Evolutionary conservation across 2,329 filamentous ascomycete genomes (phyloP).

Genomic region (Fusarium sp.): DNA sequence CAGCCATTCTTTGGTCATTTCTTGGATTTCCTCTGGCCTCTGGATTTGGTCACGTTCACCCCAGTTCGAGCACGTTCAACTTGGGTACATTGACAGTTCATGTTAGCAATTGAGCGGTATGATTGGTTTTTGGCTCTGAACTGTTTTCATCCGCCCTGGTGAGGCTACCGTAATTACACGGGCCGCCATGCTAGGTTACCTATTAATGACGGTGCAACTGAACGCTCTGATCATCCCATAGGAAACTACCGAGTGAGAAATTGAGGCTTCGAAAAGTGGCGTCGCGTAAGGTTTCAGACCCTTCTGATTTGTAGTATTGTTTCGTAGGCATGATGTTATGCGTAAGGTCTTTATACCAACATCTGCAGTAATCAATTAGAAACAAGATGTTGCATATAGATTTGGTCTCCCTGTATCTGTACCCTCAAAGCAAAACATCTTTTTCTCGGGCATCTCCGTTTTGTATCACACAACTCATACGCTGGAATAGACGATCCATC

Average conservation of each 20-base stretch:
- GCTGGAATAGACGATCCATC: constrained; percentile 20
- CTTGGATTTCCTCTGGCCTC: constrained; percentile 3
- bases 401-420: not conserved
- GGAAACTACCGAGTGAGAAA: not conserved
- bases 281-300: constrained; percentile 37
- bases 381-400: not conserved
- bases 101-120: constrained; percentile 38
- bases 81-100: constrained; percentile 13
- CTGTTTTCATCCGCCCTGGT: constrained; percentile 6
- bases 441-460: constrained; percentile 18
- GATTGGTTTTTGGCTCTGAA: constrained; percentile 36
- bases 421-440: not conserved
- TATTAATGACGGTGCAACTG: constrained; percentile 17
- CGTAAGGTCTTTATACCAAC: not conserved
- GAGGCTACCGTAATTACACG: not conserved
- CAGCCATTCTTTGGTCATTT: constrained; percentile 36
- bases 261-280: constrained; percentile 7
- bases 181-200: constrained; percentile 6
- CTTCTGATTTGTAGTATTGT: constrained; percentile 4
- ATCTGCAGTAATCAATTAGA: not conserved
- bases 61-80: constrained; percentile 5
- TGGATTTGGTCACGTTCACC: constrained; percentile 26
- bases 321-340: constrained; percentile 9
- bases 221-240: too few relatives aligned
- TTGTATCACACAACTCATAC: constrained; percentile 14